These are phyloP conservation scores for Lachancea kluyveri DNA, from an alignment of 805 yeast species.

Conservation along the genomic window DNA sequence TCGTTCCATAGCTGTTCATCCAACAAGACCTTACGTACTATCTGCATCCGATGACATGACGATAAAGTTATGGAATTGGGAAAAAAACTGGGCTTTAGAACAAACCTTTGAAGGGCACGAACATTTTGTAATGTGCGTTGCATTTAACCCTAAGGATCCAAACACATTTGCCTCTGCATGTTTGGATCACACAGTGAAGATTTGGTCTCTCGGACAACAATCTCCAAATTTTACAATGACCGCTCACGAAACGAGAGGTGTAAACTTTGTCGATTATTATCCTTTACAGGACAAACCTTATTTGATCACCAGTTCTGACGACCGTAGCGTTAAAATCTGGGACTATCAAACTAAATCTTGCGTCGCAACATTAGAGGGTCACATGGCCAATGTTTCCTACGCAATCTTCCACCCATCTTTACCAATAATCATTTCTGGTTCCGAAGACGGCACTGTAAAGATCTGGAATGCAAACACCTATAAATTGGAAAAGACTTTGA, in stretches of 20 bases:
- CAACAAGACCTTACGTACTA: constrained; percentile 81
- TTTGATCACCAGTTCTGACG: constrained; percentile 86
- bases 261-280: constrained; percentile 92
- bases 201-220: constrained; percentile 88
- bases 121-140: constrained; percentile 90
- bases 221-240: constrained; percentile 85
- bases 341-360: constrained; percentile 96
- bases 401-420: constrained; percentile 98
- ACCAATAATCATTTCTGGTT: constrained; percentile 90
- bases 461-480: constrained; percentile 95
- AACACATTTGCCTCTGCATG: constrained; percentile 97
- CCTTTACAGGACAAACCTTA: constrained; percentile 98
- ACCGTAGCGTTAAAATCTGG: constrained; percentile 84
- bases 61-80: constrained; percentile 97
- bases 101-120: constrained; percentile 93
- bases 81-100: constrained; percentile 80
- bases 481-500: constrained; percentile 85
- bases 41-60: constrained; percentile 91
- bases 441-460: constrained; percentile 92
- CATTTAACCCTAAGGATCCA: constrained; percentile 96
- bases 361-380: constrained; percentile 93
- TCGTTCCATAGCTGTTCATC: constrained; percentile 90
- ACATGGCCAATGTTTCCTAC: constrained; percentile 88
- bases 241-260: constrained; percentile 92
- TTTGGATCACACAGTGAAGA: constrained; percentile 91